Evolutionary conservation across 192 early-diverging fungal genomes (phyloP), one percentile per base, ranked within the genome.

Genomic region (Coemansia sp.): DNA sequence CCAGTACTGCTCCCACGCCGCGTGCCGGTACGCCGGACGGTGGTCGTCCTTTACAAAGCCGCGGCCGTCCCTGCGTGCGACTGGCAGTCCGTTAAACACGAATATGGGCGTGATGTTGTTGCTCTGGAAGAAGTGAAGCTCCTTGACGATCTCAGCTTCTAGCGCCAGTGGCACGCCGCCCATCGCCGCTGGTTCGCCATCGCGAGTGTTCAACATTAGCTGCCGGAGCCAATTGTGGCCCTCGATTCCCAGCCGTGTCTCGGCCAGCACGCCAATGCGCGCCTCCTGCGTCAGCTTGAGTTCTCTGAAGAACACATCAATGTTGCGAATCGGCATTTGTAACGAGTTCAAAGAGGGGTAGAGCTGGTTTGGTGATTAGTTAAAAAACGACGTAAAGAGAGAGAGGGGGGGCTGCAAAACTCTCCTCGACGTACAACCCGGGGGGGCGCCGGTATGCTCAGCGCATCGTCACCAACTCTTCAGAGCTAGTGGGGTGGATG

Each of bases 401-500:
- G n/a, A n/a, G n/a, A n/a, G n/a, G n/a, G n/a, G n/a, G n/a, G n/a
- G n/a, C n/a, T n/a, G n/a, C n/a, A n/a, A n/a, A n/a, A n/a, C n/a
- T n/a, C n/a, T n/a, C n/a, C n/a, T n/a, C n/a, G n/a, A n/a, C n/a
- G n/a, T n/a, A n/a, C n/a, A n/a, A n/a, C n/a, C n/a, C n/a, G n/a
- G n/a, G n/a, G n/a, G n/a, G n/a, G n/a, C n/a, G n/a, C n/a, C n/a
- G n/a, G n/a, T n/a, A n/a, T 4, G 17, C 19, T 35, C 61, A 79
- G 41, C 60, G 58, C 66, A 79, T 58, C 22, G 78, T 95, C 40
- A 98, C 95, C 51, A 98, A 65, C 78, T 98, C 96, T 61, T 98
- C 96, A 11, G 84, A 86, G 56, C 92, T 92, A 15, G 94, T 96
- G 25, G 96, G 96, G 74, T 98, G 96, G 57, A 97, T 95, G 17